Conservation (phyloP, 1,284 basidiomycete genomes). For the Cerrena zonata region DNA sequence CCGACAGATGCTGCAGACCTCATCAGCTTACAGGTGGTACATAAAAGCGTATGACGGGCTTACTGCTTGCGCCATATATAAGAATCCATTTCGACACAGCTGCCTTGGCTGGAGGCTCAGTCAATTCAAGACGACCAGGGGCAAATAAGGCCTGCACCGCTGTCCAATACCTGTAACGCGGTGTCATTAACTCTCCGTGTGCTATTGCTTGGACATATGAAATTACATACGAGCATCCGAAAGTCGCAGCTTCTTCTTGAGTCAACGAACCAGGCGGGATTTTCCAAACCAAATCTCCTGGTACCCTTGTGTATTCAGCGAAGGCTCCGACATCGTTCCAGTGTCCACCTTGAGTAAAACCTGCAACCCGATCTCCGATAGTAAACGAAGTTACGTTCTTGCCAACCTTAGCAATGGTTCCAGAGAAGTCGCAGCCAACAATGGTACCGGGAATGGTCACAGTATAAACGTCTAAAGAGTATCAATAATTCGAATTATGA, state of each 20-base stretch:
- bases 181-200: too few relatives aligned
- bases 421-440: slow-evolving; percentile 22
- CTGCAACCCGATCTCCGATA: slow-evolving; percentile 23
- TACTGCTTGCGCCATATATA: slow-evolving; percentile 29
- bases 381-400: slow-evolving; percentile 16
- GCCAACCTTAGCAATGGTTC: slow-evolving; percentile 20
- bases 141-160: slow-evolving; percentile 32
- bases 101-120: slow-evolving; percentile 20
- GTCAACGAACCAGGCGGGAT: slow-evolving; percentile 26
- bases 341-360: slow-evolving; percentile 20
- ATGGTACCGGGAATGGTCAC: neutral
- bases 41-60: slow-evolving; percentile 5
- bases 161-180: slow-evolving; percentile 30
- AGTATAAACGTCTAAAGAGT: slow-evolving; percentile 14
- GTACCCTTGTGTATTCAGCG: slow-evolving; percentile 35
- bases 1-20: slow-evolving; percentile 31
- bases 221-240: slow-evolving; percentile 31
- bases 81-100: slow-evolving; percentile 22
- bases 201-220: too few relatives aligned
- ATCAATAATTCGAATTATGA: neutral
- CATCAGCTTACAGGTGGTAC: neutral
- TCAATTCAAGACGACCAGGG: slow-evolving; percentile 19
- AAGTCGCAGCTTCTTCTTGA: slow-evolving; percentile 35
- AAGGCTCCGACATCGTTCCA: slow-evolving; percentile 29
- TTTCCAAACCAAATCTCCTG: slow-evolving; percentile 28